Evolutionary conservation across 495 filamentous ascomycete species (phyloP).

Genomic region (Collariella sp.): DNA sequence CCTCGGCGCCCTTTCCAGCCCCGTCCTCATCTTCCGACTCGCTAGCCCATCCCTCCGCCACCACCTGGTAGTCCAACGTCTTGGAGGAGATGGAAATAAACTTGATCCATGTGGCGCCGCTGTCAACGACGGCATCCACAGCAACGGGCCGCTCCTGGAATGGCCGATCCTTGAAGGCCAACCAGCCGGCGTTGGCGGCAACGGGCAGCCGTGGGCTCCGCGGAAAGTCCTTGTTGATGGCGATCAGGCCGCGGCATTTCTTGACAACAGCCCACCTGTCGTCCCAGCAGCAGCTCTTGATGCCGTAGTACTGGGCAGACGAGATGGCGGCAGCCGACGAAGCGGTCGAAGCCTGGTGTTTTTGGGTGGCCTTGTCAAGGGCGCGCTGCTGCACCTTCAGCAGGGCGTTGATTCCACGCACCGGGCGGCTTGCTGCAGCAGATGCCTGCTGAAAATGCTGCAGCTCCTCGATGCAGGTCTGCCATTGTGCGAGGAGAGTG

Average conservation of each 20-base stretch:
- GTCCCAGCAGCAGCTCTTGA: conserved; percentile 25
- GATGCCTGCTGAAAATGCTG: conserved; percentile 16
- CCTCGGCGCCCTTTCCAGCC: background rate
- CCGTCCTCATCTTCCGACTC: conserved; percentile 14
- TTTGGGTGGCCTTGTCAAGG: conserved; percentile 21
- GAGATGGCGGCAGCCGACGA: conserved; percentile 7
- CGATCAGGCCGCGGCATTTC: conserved; percentile 23
- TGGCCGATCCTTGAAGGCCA: conserved; percentile 20
- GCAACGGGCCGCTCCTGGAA: conserved; percentile 22
- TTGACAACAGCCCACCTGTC: conserved; percentile 26
- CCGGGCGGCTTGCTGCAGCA: conserved; percentile 8
- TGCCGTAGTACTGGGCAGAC: conserved; percentile 21
- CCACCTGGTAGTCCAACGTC: conserved; percentile 25
- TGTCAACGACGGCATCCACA: conserved; percentile 27
- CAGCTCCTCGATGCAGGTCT: conserved; percentile 21
- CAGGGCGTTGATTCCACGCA: conserved; percentile 18
- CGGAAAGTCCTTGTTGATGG: conserved; percentile 28
- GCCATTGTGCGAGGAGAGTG: conserved; percentile 18
- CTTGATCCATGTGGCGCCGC: conserved; percentile 29
- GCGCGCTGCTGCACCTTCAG: conserved; percentile 26
- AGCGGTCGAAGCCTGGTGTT: background rate
- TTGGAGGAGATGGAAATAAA: conserved; percentile 23
- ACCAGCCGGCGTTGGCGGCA: conserved; percentile 14
- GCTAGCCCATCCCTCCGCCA: conserved; percentile 26
- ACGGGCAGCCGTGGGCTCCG: conserved; percentile 21